Evolutionary conservation across 305 asterid genomes (phyloP).

Genomic region (Withania somnifera): DNA sequence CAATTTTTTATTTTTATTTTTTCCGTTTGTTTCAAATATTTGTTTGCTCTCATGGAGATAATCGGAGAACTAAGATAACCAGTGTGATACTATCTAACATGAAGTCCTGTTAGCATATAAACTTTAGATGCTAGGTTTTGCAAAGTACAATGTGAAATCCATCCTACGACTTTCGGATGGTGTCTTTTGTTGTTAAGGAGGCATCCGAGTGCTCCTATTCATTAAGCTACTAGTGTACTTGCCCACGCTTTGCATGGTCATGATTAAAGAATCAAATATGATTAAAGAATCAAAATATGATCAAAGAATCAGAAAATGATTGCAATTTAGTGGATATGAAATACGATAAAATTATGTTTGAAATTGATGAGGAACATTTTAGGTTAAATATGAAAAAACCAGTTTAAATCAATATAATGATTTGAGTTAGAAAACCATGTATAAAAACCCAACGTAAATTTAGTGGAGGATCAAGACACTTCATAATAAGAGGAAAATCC

Average conservation of each 20-base stretch:
- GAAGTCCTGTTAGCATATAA: background rate
- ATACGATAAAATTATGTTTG: background rate
- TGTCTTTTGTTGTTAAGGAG: background rate
- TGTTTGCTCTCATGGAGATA: background rate
- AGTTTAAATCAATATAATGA: background rate
- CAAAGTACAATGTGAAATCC: background rate
- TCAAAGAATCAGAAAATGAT: too few relatives aligned
- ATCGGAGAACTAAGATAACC: background rate
- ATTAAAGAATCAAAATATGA: too few relatives aligned
- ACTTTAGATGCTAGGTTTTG: background rate
- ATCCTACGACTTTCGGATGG: background rate
- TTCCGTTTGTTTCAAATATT: too few relatives aligned
- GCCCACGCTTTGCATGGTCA: background rate
- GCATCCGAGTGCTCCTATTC: background rate
- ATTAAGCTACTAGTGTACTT: background rate
- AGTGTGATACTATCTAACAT: background rate
- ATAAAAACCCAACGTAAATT: background rate
- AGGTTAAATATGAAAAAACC: background rate
- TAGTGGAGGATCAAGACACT: background rate
- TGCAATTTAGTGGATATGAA: too few relatives aligned
- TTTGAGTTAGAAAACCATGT: background rate
- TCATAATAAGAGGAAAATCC: background rate
- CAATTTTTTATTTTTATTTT: too few relatives aligned
- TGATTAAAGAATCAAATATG: background rate
- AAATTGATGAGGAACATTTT: background rate